Base-by-base conservation (phyloP, 371 early-diverging fungal species). In the Nematocida sp. region DNA sequence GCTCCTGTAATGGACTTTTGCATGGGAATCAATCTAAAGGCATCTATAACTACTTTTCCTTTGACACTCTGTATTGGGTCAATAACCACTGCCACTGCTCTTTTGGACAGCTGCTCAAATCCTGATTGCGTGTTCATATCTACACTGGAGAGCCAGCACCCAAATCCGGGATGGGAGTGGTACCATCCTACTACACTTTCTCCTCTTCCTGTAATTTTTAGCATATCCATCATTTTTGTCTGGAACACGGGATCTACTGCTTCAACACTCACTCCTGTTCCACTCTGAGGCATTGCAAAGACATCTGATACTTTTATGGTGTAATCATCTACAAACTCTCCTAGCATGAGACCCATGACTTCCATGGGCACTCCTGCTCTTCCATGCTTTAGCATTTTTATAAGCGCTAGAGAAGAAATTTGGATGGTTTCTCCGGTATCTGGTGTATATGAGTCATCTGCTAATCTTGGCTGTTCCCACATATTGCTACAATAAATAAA, bases 181-280 rank as follows among this genome's bases (percentile, higher is more conserved):
- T 99, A 99, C 99, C 99, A 99, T 20, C 99, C 99, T 23, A 99
- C 97, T n/a, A 97, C 98, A 86, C 91, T 92, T 83, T 99, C 98
- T 20, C 92, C 91, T 80, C 93, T 86, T 82, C 97, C 97, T 45
- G 97, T 97, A 77, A 94, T 93, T 85, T 93, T 94, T 77, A 99
- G 86, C 92, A 95, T 93, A 60, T 97, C 97, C 90, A 95, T 87
- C 97, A 99, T 99, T 81, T 93, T 92, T n/a, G 94, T 93, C 83
- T 97, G 98, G 84, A 95, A 99, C 2, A 95, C 97, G 20, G 93
- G 95, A 85, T 97, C 98, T 2, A 99, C 97, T 23, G 98, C 94
- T 84, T 99, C 98, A 32, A 99, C 97, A 2, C 94, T 94, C 2
- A 99, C 97, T 26, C 95, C 94, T 1, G 98, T 97, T 66, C 97